phyloP scores from a whole-genome alignment of 495 filamentous ascomycete genomes.

The Chaetomium tenue region DNA sequence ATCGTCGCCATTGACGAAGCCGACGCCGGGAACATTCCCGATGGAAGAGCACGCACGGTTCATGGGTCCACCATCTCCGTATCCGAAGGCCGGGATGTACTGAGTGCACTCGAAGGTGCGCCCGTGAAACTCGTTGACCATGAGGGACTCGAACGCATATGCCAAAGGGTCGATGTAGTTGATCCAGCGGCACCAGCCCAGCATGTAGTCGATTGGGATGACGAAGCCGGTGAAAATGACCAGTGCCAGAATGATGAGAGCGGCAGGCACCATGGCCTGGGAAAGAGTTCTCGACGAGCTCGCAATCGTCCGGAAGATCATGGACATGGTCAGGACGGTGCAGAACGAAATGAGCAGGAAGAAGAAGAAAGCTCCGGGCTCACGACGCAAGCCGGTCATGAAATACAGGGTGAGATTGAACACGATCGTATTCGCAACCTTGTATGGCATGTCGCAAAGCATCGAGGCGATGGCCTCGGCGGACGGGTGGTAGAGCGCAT shows the following conservation, averaged over 20 bases:
- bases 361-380: constrained; percentile 76
- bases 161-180: constrained; percentile 82
- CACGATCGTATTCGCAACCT: constrained; percentile 46
- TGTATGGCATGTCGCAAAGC: constrained; percentile 78
- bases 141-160: constrained; percentile 82
- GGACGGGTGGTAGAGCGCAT: constrained; percentile 89
- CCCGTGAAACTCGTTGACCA: constrained; percentile 84
- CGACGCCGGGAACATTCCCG: constrained; percentile 59
- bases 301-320: constrained; percentile 80
- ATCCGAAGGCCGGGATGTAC: constrained; percentile 59
- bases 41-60: constrained; percentile 60
- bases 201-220: constrained; percentile 76
- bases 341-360: constrained; percentile 70
- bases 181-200: constrained; percentile 81
- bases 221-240: constrained; percentile 90
- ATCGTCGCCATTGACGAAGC: constrained; percentile 59
- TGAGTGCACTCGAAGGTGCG: constrained; percentile 61
- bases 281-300: constrained; percentile 74
- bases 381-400: constrained; percentile 77
- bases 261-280: constrained; percentile 81
- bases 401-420: constrained; percentile 82
- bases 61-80: constrained; percentile 30
- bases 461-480: constrained; percentile 83
- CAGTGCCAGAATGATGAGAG: constrained; percentile 75
- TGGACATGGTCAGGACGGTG: constrained; percentile 70